Percentiles rank a stretch among this genome's conserved stretches.
Evolutionary conservation across 768 basidiomycete species (phyloP).

Genomic region (Trametes villosa): DNA sequence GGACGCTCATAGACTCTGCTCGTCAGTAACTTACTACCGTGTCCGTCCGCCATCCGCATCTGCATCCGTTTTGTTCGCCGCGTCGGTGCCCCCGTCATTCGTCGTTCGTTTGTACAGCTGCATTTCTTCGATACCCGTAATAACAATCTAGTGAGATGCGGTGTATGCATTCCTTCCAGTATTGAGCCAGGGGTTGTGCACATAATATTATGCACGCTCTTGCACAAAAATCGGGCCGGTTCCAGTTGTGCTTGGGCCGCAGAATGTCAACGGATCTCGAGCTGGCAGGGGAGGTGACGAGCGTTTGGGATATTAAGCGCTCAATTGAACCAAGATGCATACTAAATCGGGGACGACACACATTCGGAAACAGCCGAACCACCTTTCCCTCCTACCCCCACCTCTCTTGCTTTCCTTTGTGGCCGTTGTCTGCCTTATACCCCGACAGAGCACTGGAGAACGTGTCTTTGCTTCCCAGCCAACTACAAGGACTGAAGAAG

Average conservation of each 20-base stretch:
- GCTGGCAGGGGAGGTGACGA: not conserved
- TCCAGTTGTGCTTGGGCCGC: not conserved
- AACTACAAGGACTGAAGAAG: not conserved
- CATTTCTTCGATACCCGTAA: constrained; percentile 32
- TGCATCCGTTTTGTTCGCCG: constrained; percentile 5
- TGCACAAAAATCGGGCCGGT: not conserved
- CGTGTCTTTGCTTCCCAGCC: not conserved
- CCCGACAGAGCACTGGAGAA: not conserved
- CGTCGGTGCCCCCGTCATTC: not conserved
- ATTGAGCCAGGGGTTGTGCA: not conserved
- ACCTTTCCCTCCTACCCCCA: constrained; percentile 16
- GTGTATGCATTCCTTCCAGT: not conserved
- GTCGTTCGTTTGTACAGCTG: constrained; percentile 27
- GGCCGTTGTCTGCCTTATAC: not conserved
- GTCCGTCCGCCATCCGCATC: constrained; percentile 3
- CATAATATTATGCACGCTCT: not conserved
- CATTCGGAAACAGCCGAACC: constrained; percentile 16
- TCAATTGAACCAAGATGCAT: constrained; percentile 5
- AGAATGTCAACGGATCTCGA: not conserved
- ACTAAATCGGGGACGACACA: constrained; percentile 18
- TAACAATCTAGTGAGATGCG: constrained; percentile 26
- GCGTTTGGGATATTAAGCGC: not conserved
- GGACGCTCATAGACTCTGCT: constrained; percentile 28
- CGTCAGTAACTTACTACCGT: constrained; percentile 19
- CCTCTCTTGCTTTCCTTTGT: constrained; percentile 8